Conservation (phyloP, 768 basidiomycete genomes). For the Mycena venus region DNA sequence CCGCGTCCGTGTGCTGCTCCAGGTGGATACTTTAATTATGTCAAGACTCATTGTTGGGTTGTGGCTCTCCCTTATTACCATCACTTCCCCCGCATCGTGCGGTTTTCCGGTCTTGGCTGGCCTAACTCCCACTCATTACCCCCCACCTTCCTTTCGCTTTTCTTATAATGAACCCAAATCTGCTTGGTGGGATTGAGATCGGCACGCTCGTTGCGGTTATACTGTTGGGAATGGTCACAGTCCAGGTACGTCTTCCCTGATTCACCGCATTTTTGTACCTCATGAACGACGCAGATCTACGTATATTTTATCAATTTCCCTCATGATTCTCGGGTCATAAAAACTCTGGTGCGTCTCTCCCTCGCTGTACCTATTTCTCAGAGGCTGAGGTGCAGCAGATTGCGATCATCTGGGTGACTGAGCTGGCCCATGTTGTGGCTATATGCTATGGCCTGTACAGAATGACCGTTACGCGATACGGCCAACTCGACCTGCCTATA, state of each 20-base stretch:
- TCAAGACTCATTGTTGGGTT: not conserved
- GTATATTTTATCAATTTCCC: slow-evolving; percentile 33
- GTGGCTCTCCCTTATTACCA: not conserved
- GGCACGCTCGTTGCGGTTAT: slow-evolving; percentile 19
- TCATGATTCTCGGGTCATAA: slow-evolving; percentile 24
- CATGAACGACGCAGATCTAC: slow-evolving; percentile 15
- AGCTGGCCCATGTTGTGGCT: slow-evolving; percentile 19
- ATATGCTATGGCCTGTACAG: slow-evolving; percentile 31
- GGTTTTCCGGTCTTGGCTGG: not conserved
- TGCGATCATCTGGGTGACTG: slow-evolving; percentile 23
- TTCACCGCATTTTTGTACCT: not conserved
- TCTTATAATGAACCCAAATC: slow-evolving; percentile 5
- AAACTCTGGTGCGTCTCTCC: slow-evolving; percentile 10
- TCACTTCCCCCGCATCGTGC: not conserved
- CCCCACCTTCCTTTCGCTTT: not conserved
- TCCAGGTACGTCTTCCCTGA: slow-evolving; percentile 10
- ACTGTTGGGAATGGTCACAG: slow-evolving; percentile 30
- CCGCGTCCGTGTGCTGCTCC: not conserved
- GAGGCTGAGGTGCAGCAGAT: slow-evolving; percentile 6
- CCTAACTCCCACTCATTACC: slow-evolving; percentile 8
- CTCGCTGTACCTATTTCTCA: not conserved
- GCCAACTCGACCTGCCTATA: slow-evolving; percentile 26
- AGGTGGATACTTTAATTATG: not conserved
- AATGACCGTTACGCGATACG: slow-evolving; percentile 29
- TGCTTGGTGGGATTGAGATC: slow-evolving; percentile 30